Percentiles rank a stretch among this genome's conserved stretches.
Conservation (phyloP, 495 filamentous ascomycete species). For the Elasticomyces elasticus region DNA sequence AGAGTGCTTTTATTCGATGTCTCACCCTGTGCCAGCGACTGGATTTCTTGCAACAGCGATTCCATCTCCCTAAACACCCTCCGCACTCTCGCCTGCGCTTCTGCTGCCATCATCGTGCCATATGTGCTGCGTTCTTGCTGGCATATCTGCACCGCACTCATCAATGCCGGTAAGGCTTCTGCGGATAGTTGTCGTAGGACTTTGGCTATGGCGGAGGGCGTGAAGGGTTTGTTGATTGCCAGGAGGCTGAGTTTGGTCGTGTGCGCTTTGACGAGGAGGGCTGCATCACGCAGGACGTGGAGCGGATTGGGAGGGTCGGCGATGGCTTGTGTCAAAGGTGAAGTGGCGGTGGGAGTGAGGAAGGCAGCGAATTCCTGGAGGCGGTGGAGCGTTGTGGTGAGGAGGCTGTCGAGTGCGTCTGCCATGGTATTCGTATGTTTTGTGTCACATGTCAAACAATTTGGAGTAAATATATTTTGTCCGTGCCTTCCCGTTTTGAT, state of each 20-base stretch:
- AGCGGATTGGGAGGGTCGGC: conserved; percentile 42
- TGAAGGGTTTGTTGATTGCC: conserved; percentile 74
- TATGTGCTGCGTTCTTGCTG: conserved; percentile 12
- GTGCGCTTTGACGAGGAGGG: conserved; percentile 63
- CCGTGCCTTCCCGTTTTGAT: too few species aligned
- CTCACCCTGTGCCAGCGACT: conserved; percentile 29
- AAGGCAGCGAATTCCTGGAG: conserved; percentile 26
- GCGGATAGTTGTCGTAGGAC: conserved; percentile 57
- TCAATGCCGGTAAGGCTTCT: conserved; percentile 58
- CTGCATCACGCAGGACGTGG: conserved; percentile 53
- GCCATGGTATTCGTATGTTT: background rate
- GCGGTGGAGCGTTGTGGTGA: conserved; percentile 26
- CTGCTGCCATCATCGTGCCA: conserved; percentile 11
- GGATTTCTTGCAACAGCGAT: conserved; percentile 35
- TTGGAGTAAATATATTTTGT: too few species aligned
- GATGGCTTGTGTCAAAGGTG: conserved; percentile 9
- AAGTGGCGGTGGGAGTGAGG: conserved; percentile 28
- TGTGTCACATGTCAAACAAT: background rate
- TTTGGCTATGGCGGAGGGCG: conserved; percentile 57
- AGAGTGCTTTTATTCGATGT: conserved; percentile 42
- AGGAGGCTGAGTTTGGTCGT: conserved; percentile 79
- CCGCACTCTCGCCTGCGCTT: conserved; percentile 30
- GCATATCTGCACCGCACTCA: conserved; percentile 57
- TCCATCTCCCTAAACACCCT: conserved; percentile 40
- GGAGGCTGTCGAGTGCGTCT: conserved; percentile 25